Evolutionary conservation across 805 yeast genomes (phyloP).

Genomic region (Hanseniaspora vineae): DNA sequence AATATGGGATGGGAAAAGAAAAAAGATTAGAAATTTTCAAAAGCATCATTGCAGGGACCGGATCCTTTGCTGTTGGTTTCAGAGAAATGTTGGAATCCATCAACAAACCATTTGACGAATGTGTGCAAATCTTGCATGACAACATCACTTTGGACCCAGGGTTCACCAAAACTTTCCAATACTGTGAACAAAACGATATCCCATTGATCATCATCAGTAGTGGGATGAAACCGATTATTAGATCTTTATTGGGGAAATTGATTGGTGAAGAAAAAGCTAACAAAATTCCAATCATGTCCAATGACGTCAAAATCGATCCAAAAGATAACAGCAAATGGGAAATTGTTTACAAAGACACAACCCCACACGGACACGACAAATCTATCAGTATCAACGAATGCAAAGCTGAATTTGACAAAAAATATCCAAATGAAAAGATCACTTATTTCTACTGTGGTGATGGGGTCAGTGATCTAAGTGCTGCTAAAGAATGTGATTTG

Average conservation of each 20-base stretch:
- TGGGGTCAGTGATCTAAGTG: conserved; percentile 90
- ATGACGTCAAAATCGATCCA: conserved; percentile 47
- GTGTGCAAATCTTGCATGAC: conserved; percentile 55
- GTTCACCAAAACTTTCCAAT: conserved; percentile 64
- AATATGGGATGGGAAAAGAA: conserved; percentile 69
- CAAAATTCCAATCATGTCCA: conserved; percentile 69
- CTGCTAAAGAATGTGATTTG: conserved; percentile 89
- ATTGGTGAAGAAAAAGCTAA: conserved; percentile 49
- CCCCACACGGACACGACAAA: conserved; percentile 92
- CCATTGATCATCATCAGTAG: conserved; percentile 82
- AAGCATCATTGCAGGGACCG: conserved; percentile 54
- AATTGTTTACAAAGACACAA: conserved; percentile 72
- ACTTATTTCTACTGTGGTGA: conserved; percentile 89
- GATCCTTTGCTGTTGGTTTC: conserved; percentile 73
- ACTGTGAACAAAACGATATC: conserved; percentile 58
- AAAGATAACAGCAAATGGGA: conserved; percentile 46
- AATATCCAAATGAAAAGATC: conserved; percentile 1
- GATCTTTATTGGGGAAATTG: conserved; percentile 56
- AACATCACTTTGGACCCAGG: conserved; percentile 81
- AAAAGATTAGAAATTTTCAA: conserved; percentile 57
- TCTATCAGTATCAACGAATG: conserved; percentile 55
- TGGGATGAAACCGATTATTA: conserved; percentile 90
- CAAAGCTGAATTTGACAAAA: conserved; percentile 34
- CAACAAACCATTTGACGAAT: conserved; percentile 63
- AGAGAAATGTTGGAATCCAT: conserved; percentile 72